A percentile compares a stretch with the other conserved stretches of the same genome.
Evolutionary conservation across 352 stramenopile genomes (phyloP).

Genomic region (Pythium chondricola): DNA sequence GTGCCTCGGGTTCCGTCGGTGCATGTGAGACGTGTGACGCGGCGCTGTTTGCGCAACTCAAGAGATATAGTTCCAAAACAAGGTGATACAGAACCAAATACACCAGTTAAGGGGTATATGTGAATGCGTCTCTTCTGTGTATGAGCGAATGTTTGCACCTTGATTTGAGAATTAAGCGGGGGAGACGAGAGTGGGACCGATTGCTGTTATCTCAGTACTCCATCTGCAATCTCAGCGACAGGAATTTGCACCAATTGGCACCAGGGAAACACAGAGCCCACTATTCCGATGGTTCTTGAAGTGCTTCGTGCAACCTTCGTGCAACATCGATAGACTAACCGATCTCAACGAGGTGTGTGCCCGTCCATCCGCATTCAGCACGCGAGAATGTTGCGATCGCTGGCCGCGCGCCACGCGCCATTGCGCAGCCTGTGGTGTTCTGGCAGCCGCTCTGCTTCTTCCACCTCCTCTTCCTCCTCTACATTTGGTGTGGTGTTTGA

Average conservation of each 20-base stretch:
- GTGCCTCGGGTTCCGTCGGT: conserved; percentile 17
- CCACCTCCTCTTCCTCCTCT: conserved; percentile 3
- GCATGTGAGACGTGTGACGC: conserved; percentile 1
- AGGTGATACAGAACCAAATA: background rate
- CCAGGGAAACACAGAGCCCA: no score
- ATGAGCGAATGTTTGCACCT: no score
- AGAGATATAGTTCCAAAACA: background rate
- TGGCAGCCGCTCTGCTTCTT: background rate
- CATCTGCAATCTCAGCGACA: no score
- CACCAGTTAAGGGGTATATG: conserved; percentile 1
- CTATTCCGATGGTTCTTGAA: conserved; percentile 15
- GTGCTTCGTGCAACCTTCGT: conserved; percentile 29
- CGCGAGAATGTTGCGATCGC: conserved; percentile 4
- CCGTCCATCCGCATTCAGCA: no score
- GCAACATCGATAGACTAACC: conserved; percentile 1
- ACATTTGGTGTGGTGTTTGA: conserved; percentile 83
- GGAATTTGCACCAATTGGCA: no score
- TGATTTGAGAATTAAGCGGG: conserved; percentile 13
- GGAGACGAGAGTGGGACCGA: no score
- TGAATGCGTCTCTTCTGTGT: no score
- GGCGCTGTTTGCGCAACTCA: conserved; percentile 15
- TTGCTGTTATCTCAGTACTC: no score
- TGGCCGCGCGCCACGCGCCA: background rate
- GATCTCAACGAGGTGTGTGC: conserved; percentile 1
- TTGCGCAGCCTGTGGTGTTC: background rate